These are phyloP conservation scores for Blastomyces percursus DNA, from an alignment of 2,329 filamentous ascomycete genomes.

Conservation along the genomic window DNA sequence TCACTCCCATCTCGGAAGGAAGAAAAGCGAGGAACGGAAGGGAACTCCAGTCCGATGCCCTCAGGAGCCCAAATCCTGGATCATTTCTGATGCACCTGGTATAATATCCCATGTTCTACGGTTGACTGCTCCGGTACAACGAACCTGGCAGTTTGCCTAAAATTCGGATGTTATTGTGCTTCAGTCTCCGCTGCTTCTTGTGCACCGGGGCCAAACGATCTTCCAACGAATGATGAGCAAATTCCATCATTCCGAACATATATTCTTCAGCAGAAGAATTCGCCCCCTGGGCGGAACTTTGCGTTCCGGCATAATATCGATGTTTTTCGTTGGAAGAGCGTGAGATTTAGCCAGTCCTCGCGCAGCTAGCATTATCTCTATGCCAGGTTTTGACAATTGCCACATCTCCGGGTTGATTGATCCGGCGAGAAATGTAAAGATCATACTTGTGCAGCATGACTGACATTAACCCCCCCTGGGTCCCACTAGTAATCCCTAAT, in stretches of 20 bases:
- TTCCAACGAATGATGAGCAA: not conserved
- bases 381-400: not conserved
- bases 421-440: not conserved
- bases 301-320: not conserved
- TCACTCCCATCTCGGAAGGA: not conserved
- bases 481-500: not conserved
- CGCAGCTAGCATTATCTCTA: not conserved
- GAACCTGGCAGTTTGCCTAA: not conserved
- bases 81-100: not conserved
- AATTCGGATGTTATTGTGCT: not conserved
- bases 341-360: not conserved
- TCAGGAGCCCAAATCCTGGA: not conserved
- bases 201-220: not conserved
- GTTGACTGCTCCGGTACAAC: not conserved
- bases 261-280: not conserved
- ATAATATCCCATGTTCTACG: not conserved
- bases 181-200: not conserved
- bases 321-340: not conserved
- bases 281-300: not conserved
- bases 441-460: not conserved
- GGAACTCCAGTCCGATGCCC: not conserved
- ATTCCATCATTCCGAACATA: not conserved
- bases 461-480: too few species aligned
- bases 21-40: not conserved
- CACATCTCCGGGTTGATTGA: not conserved